These are phyloP conservation scores for Cymodocea nodosa DNA, from an alignment of 116 monocot species.

Conservation along the genomic window DNA sequence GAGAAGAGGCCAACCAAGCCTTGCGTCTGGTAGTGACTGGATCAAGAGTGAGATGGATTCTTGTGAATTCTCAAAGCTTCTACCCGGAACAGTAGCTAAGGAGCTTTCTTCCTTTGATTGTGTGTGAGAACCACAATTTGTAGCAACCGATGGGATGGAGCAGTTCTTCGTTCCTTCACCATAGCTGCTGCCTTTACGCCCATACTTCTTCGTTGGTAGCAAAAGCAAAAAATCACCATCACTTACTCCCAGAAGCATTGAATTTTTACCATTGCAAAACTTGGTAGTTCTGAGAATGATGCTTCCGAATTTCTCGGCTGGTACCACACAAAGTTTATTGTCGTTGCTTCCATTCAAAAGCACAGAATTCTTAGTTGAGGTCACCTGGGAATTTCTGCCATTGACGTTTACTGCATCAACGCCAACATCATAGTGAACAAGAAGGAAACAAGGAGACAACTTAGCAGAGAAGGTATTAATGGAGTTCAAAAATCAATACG, in stretches of 20 bases:
- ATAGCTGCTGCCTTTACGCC: too few species aligned
- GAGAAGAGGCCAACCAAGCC: slow-evolving; percentile 22
- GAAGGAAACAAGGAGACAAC: not conserved
- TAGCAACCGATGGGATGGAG: not conserved
- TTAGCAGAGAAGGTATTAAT: not conserved
- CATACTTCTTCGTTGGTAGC: too few species aligned
- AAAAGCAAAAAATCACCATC: too few species aligned
- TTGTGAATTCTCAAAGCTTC: not conserved
- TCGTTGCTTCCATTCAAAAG: slow-evolving; percentile 5
- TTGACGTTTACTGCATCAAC: not conserved
- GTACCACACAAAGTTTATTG: slow-evolving; percentile 7
- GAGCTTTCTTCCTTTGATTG: not conserved
- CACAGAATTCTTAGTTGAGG: not conserved
- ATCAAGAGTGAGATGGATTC: slow-evolving; percentile 4
- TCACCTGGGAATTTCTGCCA: not conserved
- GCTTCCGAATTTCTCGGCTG: slow-evolving; percentile 1
- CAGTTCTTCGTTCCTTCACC: not conserved
- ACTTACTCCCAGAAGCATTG: not conserved
- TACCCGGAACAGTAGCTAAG: not conserved
- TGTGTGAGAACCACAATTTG: not conserved
- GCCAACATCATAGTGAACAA: not conserved
- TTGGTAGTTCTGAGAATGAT: not conserved
- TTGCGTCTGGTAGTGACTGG: slow-evolving; percentile 6
- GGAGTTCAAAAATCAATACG: not conserved
- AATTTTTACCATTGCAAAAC: not conserved